Evolutionary conservation across 192 early-diverging fungal genomes (phyloP), one percentile per base, ranked within the genome.

Genomic region (Backusella sp.): DNA sequence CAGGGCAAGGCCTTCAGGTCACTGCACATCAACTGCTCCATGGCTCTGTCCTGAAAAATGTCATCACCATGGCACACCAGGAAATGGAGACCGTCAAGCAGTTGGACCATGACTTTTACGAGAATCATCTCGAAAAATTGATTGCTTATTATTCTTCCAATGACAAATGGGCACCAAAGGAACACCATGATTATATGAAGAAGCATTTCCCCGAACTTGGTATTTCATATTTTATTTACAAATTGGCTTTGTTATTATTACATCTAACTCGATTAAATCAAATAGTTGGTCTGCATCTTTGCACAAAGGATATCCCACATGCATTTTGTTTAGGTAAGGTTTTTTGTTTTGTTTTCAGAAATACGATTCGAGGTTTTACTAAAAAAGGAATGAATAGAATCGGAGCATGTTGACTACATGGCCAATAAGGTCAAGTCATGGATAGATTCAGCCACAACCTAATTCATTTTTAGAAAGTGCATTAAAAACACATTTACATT

Each of bases 81-180:
- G 96, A 97, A 75, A 93, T 96, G 94, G 83, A 84, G 36, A 67
- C 77, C 32, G 92, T 97, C 21, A 79, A 72, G 26, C 84, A 81
- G 28, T 81, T 96, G 66, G 92, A 96, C 69, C 84, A 85, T 35
- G 88, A 90, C 39, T 85, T 91, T 53, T 89, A 94, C 66, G 53
- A 80, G 19, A 73, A 73, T 21, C 76, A 90, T 68, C 80, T 88
- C 1, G 81, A 86, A 21, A 93, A 92, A 74, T 88, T 93, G 42
- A 85, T 93, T 30, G 87, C 96, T 74, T 96, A 95, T 75, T 97
- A 94, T 78, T 91, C 92, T 6, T 78, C 77, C 21, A 80, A 81
- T 39, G 96, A 97, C 74, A 76, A 85, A 52, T 97, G 96, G 96
- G 90, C 90, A 36, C 94, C 95, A 0, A 73, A 84, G 34, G 81